These are phyloP conservation scores for Spatholobus suberectus DNA, from an alignment of 306 rosid species.

Conservation along the genomic window DNA sequence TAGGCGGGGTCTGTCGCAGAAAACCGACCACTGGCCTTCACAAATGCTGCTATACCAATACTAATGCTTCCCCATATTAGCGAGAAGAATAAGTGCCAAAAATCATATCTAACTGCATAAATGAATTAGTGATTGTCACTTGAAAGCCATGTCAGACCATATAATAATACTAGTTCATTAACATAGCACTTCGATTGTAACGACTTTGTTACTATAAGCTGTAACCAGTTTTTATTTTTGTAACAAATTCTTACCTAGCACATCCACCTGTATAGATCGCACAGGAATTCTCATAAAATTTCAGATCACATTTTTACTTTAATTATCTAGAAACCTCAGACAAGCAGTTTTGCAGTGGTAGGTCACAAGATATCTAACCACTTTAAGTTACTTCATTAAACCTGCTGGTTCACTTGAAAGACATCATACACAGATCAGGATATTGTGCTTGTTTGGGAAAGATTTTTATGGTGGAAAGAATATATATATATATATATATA, in stretches of 20 bases:
- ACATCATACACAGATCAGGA: background rate
- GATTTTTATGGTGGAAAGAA: background rate
- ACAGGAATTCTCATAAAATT: background rate
- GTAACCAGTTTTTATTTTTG: background rate
- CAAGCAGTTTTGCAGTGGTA: background rate
- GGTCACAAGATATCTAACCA: background rate
- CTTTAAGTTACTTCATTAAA: background rate
- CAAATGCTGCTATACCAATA: conserved; percentile 57
- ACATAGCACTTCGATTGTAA: background rate
- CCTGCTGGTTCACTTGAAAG: background rate
- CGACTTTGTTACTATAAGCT: background rate
- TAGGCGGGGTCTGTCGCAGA: conserved; percentile 84
- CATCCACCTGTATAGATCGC: background rate
- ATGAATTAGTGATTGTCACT: background rate
- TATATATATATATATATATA: too few relatives aligned
- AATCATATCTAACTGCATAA: conserved; percentile 66
- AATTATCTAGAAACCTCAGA: background rate
- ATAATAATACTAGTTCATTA: background rate
- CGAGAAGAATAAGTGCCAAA: conserved; percentile 75
- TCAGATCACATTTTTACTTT: background rate
- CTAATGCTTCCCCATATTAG: conserved; percentile 71
- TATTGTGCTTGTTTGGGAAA: background rate
- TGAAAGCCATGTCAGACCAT: background rate
- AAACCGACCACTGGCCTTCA: conserved; percentile 81
- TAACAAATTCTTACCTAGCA: background rate